Conservation (phyloP, 2,329 filamentous ascomycete species). For the Fusarium hostae region DNA sequence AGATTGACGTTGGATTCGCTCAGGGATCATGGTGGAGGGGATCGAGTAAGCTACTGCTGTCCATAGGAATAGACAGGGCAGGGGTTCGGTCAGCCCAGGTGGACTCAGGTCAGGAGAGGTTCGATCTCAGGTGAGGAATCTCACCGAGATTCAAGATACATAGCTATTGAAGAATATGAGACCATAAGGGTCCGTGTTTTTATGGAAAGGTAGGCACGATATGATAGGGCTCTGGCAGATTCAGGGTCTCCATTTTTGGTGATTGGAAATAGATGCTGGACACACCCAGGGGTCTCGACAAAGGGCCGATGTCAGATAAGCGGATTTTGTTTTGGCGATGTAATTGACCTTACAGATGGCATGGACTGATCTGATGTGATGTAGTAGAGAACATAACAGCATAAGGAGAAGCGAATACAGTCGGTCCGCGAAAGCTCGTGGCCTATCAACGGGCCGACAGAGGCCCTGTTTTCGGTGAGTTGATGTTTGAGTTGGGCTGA, state of each 20-base stretch:
- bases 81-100: conserved; percentile 39
- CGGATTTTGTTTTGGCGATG: conserved; percentile 32
- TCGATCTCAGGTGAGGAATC: conserved; percentile 42
- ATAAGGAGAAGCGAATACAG: conserved; percentile 30
- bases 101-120: conserved; percentile 34
- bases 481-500: neutral
- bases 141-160: conserved; percentile 38
- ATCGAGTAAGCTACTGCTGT: conserved; percentile 8
- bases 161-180: conserved; percentile 26
- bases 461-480: conserved; percentile 32
- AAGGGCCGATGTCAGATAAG: conserved; percentile 33
- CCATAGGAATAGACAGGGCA: conserved; percentile 8
- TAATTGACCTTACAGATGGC: conserved; percentile 34
- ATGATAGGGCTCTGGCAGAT: neutral
- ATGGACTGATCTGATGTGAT: conserved; percentile 26
- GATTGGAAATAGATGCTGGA: neutral
- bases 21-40: conserved; percentile 34
- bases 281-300: conserved; percentile 23
- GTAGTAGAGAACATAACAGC: neutral
- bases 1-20: conserved; percentile 28
- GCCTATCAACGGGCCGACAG: conserved; percentile 38
- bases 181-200: conserved; percentile 26
- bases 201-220: neutral
- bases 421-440: conserved; percentile 43
- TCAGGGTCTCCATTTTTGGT: conserved; percentile 1